phyloP scores from a whole-genome alignment of 257 asterid genomes.

The Capsicum chinense region DNA sequence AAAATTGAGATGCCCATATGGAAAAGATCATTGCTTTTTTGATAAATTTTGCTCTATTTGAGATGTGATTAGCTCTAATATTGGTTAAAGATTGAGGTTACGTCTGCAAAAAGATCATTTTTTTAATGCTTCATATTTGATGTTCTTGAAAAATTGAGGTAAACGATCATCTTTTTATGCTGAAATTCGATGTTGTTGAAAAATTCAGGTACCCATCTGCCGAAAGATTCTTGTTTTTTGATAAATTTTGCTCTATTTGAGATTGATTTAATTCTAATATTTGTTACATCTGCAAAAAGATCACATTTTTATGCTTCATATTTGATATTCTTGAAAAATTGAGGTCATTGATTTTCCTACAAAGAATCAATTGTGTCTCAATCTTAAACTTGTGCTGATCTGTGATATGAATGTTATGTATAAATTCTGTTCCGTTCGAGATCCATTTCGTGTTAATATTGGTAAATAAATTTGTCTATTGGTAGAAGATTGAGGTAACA shows the following conservation, averaged over 20 bases:
- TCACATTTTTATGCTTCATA: background rate
- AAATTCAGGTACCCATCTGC: constrained; percentile 38
- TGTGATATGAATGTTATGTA: background rate
- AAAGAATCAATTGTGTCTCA: background rate
- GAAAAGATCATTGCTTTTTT: background rate
- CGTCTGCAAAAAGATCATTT: background rate
- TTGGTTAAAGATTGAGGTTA: background rate
- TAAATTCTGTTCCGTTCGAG: background rate
- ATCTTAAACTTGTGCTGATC: background rate
- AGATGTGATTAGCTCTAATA: background rate
- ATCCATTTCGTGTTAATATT: background rate
- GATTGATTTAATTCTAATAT: background rate
- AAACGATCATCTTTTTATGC: no score
- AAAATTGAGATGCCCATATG: constrained; percentile 37
- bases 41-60: background rate
- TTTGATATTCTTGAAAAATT: background rate
- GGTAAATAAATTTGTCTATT: background rate
- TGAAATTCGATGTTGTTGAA: background rate
- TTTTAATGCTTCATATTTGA: background rate
- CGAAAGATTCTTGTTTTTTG: background rate
- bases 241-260: background rate
- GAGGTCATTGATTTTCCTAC: background rate
- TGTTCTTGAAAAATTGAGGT: no score
- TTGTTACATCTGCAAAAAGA: background rate
- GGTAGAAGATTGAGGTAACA: background rate